Evolutionary conservation across 345 rosid species (phyloP).

Genomic region (Cochlearia excelsa): DNA sequence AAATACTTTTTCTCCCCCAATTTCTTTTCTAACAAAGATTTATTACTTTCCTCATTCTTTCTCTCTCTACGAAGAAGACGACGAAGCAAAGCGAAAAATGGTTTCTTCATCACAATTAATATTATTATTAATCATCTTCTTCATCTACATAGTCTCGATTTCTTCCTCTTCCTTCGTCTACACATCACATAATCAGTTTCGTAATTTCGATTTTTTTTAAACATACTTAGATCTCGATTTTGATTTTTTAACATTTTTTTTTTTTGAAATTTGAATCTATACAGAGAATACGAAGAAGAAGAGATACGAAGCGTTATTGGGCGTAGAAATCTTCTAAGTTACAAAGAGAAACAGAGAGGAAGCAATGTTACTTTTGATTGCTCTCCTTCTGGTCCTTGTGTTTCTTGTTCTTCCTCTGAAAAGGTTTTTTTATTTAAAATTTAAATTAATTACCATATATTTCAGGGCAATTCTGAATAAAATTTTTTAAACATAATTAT

Average conservation of each 20-base stretch:
- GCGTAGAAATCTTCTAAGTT: conserved; percentile 56
- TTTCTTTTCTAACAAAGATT: too few species aligned
- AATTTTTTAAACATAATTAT: too few species aligned
- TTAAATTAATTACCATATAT: too few species aligned
- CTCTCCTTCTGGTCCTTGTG: conserved; percentile 92
- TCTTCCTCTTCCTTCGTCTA: conserved; percentile 9
- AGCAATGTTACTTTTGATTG: conserved; percentile 69
- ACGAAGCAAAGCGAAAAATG: conserved; percentile 34
- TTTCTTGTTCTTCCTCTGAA: conserved; percentile 73
- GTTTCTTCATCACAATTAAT: conserved; percentile 27
- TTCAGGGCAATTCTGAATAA: too few species aligned
- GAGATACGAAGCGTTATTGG: conserved; percentile 36
- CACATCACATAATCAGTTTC: conserved; percentile 35
- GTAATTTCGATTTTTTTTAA: neutral
- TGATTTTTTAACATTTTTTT: neutral
- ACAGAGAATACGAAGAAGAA: conserved; percentile 25
- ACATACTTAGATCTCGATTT: conserved; percentile 9
- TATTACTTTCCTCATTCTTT: neutral
- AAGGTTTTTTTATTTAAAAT: conserved; percentile 44
- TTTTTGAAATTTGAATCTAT: neutral
- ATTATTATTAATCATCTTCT: conserved; percentile 8
- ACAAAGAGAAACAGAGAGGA: conserved; percentile 65
- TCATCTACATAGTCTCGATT: conserved; percentile 24
- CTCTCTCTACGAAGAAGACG: conserved; percentile 1
- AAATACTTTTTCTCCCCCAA: too few species aligned